These are phyloP conservation scores for Gremmenia infestans DNA, from an alignment of 2,329 filamentous ascomycete species.

Conservation along the genomic window DNA sequence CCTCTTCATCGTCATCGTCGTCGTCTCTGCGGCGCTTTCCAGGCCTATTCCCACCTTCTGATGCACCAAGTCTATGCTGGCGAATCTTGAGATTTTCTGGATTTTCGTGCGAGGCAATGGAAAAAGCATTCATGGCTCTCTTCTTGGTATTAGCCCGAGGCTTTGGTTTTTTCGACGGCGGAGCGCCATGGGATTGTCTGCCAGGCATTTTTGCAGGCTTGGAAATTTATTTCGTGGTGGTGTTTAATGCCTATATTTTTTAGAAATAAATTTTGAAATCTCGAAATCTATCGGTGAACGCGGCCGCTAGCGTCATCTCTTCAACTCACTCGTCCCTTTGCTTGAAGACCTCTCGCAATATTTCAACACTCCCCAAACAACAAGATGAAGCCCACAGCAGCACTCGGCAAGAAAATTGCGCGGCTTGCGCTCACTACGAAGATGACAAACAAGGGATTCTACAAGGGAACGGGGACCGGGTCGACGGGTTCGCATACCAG, in stretches of 20 bases:
- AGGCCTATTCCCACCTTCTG: constrained; percentile 38
- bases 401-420: constrained; percentile 63
- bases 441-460: constrained; percentile 87
- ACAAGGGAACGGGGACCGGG: constrained; percentile 91
- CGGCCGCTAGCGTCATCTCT: constrained; percentile 20
- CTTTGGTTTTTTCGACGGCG: constrained; percentile 30
- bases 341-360: neutral
- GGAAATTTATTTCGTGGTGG: constrained; percentile 3
- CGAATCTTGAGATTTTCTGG: constrained; percentile 49
- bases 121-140: constrained; percentile 48
- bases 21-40: constrained; percentile 37
- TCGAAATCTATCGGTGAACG: constrained; percentile 1
- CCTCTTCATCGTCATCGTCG: constrained; percentile 37
- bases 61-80: constrained; percentile 52
- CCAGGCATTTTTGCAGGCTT: constrained; percentile 28
- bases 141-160: constrained; percentile 44
- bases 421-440: constrained; percentile 86
- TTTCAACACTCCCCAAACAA: neutral
- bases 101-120: constrained; percentile 56
- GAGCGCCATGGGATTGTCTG: constrained; percentile 32
- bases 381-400: constrained; percentile 61
- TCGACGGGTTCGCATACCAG: constrained; percentile 82
- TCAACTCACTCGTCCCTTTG: neutral
- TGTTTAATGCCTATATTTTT: neutral
- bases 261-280: neutral